Evolutionary conservation across 2,329 filamentous ascomycete species (phyloP), one percentile per base, ranked within the genome.

Genomic region (Pseudogymnoascus destructans): DNA sequence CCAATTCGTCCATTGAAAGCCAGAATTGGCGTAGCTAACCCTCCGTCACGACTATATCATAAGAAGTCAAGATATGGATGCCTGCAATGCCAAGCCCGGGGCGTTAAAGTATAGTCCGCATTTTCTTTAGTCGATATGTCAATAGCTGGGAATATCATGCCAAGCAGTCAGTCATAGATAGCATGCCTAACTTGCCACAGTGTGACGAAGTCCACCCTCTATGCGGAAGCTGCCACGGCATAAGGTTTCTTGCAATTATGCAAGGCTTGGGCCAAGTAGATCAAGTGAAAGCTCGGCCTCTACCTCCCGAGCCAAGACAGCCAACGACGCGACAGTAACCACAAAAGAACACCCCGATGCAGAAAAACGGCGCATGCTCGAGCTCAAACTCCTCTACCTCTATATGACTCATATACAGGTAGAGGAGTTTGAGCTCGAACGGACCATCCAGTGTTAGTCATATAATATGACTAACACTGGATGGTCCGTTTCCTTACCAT

Each of bases 91-190:
- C 67, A 66, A 59, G 63, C 62, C 7, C 61, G 68, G 25, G 63
- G 67, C 17, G 68, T 70, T 15, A 70, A 69, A 65, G 68, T 69
- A 49, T 59, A 52, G 23, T 52, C 23, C 23, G 23, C 40, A 49
- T 49, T 15, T 59, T 73, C 40, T 64, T 63, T 9, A 68, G 73
- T 58, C 66, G 67, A 30, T 68, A 74, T 35, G n/a, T 72, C 72
- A 0, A 70, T 75, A 66, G 73, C 73, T 17, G 72, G 74, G 61
- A 75, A 71, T 3, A 71, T 69, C 59, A 63, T 10, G 5, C 8
- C 40, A 25, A 23, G 40, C 21, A 46, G 13, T 25, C 21, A 46
- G 13, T 25, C 8, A 30, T 27, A 30, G 38, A 6, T 21, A 23
- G 11, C 7, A 46, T 46, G 40, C 42, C 42, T 52, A 52, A 52